These are phyloP conservation scores for Penicillium verrucosum DNA, from an alignment of 2,329 filamentous ascomycete genomes.

Conservation along the genomic window DNA sequence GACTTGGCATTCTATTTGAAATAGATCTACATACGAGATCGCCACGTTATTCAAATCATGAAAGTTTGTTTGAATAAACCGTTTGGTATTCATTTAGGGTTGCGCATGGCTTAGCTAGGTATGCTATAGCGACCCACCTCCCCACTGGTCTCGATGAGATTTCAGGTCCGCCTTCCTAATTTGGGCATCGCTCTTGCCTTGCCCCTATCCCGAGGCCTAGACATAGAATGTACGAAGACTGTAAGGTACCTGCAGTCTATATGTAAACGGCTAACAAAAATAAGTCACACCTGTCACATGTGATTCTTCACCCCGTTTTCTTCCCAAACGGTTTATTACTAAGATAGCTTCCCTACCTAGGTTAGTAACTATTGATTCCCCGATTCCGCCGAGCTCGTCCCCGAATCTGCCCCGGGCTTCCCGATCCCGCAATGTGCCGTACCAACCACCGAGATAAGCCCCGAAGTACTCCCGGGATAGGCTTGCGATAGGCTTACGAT, in stretches of 20 bases:
- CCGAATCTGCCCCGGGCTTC: not conserved
- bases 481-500: not conserved
- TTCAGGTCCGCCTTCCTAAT: not conserved
- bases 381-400: not conserved
- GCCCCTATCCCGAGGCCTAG: too few species aligned
- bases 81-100: not conserved
- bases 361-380: too few species aligned
- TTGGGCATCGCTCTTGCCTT: not conserved
- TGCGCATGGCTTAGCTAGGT: not conserved
- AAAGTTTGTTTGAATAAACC: too few species aligned
- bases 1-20: not conserved
- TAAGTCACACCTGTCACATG: not conserved
- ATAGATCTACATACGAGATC: not conserved
- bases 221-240: not conserved
- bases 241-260: not conserved
- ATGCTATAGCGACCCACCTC: not conserved
- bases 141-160: not conserved
- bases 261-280: not conserved
- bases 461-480: not conserved
- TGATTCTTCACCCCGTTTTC: not conserved
- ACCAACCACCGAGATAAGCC: not conserved
- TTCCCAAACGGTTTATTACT: not conserved
- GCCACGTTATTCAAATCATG: too few species aligned
- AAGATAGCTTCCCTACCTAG: not conserved
- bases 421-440: not conserved